These are phyloP conservation scores for Aphanocladium album DNA, from an alignment of 2,329 filamentous ascomycete genomes.

Conservation along the genomic window DNA sequence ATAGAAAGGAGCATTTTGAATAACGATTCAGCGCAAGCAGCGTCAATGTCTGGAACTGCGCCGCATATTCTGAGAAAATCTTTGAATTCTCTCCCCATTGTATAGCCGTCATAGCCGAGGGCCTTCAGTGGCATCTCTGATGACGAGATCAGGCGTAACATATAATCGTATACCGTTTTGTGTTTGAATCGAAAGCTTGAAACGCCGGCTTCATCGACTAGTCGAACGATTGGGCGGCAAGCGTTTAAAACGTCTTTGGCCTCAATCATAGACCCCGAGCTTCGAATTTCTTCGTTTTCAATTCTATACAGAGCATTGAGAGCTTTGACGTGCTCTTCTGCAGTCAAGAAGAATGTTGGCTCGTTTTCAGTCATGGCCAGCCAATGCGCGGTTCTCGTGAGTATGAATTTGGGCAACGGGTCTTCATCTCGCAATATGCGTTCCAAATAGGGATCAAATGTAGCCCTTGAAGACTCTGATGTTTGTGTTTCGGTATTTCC, in stretches of 20 bases:
- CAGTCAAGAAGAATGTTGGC: neutral
- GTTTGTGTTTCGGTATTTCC: neutral
- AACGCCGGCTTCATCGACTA: neutral
- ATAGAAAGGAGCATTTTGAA: neutral
- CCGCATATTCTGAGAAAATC: neutral
- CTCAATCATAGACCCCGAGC: neutral
- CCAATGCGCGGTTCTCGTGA: neutral
- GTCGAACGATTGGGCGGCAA: constrained; percentile 1
- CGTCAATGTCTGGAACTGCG: neutral
- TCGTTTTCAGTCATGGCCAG: neutral
- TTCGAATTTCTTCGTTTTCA: neutral
- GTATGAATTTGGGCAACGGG: constrained; percentile 2
- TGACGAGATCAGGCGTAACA: neutral
- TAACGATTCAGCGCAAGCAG: neutral
- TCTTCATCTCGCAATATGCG: neutral
- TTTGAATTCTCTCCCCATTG: neutral
- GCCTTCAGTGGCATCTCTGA: neutral
- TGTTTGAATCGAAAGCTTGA: neutral
- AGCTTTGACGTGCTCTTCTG: neutral
- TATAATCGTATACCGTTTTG: neutral
- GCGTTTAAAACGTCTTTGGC: neutral
- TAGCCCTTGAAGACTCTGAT: neutral
- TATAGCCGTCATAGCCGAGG: constrained; percentile 5
- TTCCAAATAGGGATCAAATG: constrained; percentile 4
- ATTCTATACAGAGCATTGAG: neutral